Conservation (phyloP, 2,329 filamentous ascomycete genomes). For the Pyrenophora teres region DNA sequence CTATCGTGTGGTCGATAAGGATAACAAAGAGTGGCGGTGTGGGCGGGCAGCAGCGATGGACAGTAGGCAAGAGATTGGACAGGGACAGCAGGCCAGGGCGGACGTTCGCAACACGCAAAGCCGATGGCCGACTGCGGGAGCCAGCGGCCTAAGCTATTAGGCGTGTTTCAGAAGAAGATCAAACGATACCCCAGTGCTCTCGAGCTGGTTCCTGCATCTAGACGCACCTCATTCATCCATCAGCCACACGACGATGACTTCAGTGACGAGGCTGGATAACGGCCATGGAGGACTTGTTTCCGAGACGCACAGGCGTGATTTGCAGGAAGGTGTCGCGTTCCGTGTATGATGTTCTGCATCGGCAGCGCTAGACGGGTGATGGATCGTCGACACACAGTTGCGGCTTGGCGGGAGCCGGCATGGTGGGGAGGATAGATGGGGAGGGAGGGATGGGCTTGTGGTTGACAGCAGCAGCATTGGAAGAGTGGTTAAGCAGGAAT, state of each 20-base stretch:
- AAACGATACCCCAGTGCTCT: constrained; percentile 43
- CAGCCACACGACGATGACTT: constrained; percentile 26
- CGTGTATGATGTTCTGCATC: constrained; percentile 18
- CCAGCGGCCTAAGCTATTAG: neutral
- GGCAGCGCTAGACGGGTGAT: neutral
- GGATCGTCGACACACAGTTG: neutral
- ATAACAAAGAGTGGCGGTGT: constrained; percentile 1
- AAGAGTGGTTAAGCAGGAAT: neutral
- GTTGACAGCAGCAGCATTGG: neutral
- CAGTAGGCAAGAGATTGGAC: constrained; percentile 10
- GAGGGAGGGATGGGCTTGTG: neutral
- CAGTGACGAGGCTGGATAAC: constrained; percentile 23
- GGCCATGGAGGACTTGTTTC: constrained; percentile 17
- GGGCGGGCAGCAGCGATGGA: neutral
- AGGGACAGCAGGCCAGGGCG: neutral
- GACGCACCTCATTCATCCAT: constrained; percentile 29
- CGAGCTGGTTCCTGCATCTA: constrained; percentile 46
- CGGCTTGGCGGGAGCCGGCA: neutral
- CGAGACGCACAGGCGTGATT: constrained; percentile 19
- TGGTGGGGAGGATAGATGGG: neutral
- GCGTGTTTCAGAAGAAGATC: constrained; percentile 47
- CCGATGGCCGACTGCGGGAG: neutral
- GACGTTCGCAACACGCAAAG: constrained; percentile 21
- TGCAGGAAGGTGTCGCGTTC: constrained; percentile 12
- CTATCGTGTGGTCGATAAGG: constrained; percentile 15